Evolutionary conservation across 768 basidiomycete species (phyloP), one percentile per base, ranked within the genome.

Genomic region (Psilocybe subaeruginosa): DNA sequence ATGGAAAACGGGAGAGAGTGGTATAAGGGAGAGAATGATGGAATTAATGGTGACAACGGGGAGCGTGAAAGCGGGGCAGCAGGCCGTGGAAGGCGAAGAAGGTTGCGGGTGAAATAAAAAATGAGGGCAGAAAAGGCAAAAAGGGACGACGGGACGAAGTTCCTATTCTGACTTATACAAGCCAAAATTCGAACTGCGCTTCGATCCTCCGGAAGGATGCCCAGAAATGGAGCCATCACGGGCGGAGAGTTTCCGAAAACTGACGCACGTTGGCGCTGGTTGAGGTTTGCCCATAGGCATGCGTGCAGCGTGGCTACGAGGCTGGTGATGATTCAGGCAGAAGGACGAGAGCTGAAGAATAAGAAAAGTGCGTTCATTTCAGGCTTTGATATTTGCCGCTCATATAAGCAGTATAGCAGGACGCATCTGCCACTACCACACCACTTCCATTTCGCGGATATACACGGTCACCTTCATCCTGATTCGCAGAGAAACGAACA

Each of bases 111-210:
- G 29, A 50, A 58, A 58, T 35, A 30, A 41, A 37, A 39, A 39
- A 39, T 23, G 23, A 39, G 37, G 14, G 37, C 37, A 39, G 14
- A 39, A 39, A 23, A 30, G 31, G 48, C 16, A 33, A 31, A 48
- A 56, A 41, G 39, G 30, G 17, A 58, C 37, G 43, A 50, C 27
- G 52, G 59, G 46, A 47, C 23, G 41, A 54, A 39, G 43, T 47
- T 47, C 51, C 53, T 14, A 23, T 16, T 31, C 30, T 14, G 19
- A 43, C 31, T 55, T 54, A 55, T 55, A 54, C 31, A 31, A 23
- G 23, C 41, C 43, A 30, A 37, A 60, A 49, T 60, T 60, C 53
- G 59, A 60, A 60, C 59, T 55, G 54, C 54, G 59, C 54, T 60
- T 23, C 46, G 59, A 51, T 51, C 30, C 50, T 31, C 50, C 29